Evolutionary conservation across 129 eudicot species (phyloP), one percentile per base, ranked within the genome.

Genomic region (Pulicaria dysenterica): DNA sequence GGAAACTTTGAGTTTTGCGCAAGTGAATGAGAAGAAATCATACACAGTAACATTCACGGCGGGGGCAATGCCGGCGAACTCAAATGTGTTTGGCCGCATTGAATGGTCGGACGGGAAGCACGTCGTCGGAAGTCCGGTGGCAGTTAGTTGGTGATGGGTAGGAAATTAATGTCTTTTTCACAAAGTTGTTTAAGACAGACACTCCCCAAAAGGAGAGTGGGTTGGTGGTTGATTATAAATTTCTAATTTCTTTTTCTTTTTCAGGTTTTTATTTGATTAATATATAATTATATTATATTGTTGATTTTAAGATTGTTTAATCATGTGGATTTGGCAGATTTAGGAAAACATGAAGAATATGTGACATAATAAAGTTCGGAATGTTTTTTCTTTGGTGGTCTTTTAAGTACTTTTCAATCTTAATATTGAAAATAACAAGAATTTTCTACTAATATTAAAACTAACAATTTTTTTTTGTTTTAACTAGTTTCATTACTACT

Each of bases 81-180:
- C 92, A 2, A 88, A 87, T 69, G 81, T 4, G 58, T 94, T 87
- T 69, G 99, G 93, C 3, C 79, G 93, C 73, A 90, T 94, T 14
- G 97, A 82, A 79, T 94, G 99, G 99, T 86, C 93, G 37, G 97
- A 90, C 66, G 99, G 96, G 73, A 90, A 94, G 76, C 84, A 83
- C 46, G 67, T 83, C 1, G 97, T 94, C 50, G 86, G 91, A 61
- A 94, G 99, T 80, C 89, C 97, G 62, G 86, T 94, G 12, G 94
- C 99, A 5, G 69, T 94, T 67, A 94, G 97, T 81, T 90, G 98
- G 98, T 72, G 58, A 36, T 88, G 68, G 77, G 41, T 69, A 64
- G 73, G 36, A 62, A 47, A 54, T 59, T 53, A 54, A 46, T 68
- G 51, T 51, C 50, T 59, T 45, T 71, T 65, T 80, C 54, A 72